phyloP scores from a whole-genome alignment of 805 yeast genomes.

The Suhomyces vadensis region DNA sequence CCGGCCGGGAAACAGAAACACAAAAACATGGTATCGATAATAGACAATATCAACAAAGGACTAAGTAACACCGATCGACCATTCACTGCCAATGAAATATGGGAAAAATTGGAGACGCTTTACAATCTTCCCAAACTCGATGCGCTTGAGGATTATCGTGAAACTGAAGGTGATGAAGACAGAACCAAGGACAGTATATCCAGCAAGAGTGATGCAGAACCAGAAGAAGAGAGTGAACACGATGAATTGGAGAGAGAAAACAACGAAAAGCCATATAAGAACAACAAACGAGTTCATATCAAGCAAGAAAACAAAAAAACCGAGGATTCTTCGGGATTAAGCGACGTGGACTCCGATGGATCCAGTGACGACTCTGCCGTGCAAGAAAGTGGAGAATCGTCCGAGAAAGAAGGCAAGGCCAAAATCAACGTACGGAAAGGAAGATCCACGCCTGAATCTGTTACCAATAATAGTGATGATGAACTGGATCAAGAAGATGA shows the following conservation, averaged over 20 bases:
- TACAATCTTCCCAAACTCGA: conserved; percentile 64
- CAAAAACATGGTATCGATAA: conserved; percentile 43
- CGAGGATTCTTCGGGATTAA: conserved; percentile 19
- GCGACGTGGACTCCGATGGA: conserved; percentile 18
- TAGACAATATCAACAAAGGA: conserved; percentile 39
- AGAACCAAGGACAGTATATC: background rate
- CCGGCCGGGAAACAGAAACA: conserved; percentile 62
- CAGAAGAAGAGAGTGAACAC: conserved; percentile 4
- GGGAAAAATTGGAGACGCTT: conserved; percentile 53
- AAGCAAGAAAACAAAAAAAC: conserved; percentile 1
- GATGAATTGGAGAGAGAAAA: conserved; percentile 6
- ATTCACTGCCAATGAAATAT: conserved; percentile 52
- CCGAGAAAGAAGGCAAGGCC: background rate
- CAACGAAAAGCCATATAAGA: background rate
- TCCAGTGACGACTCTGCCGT: background rate
- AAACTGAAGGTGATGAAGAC: conserved; percentile 3
- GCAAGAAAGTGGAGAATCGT: background rate
- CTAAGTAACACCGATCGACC: conserved; percentile 16
- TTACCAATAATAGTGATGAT: conserved; percentile 3
- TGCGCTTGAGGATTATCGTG: conserved; percentile 44
- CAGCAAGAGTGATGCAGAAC: background rate
- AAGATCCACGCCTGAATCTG: background rate
- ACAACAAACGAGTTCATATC: conserved; percentile 7
- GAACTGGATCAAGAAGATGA: conserved; percentile 14
- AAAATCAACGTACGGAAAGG: background rate